phyloP scores from a whole-genome alignment of 805 yeast species.

The Kuraishia ogatae region DNA sequence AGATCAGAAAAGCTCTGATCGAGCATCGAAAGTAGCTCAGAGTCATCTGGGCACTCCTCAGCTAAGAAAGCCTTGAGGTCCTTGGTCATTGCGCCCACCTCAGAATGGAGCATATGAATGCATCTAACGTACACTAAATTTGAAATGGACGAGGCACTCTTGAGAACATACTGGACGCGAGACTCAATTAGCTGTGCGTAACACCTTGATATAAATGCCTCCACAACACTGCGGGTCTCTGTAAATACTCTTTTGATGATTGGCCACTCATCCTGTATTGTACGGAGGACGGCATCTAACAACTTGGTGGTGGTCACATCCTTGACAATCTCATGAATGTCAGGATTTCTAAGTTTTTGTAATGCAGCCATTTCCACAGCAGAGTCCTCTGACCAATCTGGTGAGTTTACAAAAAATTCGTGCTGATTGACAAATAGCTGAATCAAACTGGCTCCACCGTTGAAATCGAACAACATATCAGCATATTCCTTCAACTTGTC shows the following conservation, averaged over 20 bases:
- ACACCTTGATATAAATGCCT: constrained; percentile 63
- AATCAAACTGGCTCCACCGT: constrained; percentile 67
- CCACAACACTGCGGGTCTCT: constrained; percentile 55
- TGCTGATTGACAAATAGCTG: constrained; percentile 76
- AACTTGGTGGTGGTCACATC: constrained; percentile 44
- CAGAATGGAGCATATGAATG: constrained; percentile 55
- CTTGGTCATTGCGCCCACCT: constrained; percentile 51
- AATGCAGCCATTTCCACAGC: constrained; percentile 44
- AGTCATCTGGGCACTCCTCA: constrained; percentile 34
- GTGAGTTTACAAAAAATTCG: constrained; percentile 47
- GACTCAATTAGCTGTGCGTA: constrained; percentile 64
- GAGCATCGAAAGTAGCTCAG: constrained; percentile 37
- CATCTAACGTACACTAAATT: constrained; percentile 69
- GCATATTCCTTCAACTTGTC: constrained; percentile 72
- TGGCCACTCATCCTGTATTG: constrained; percentile 64
- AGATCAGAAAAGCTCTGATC: constrained; percentile 70
- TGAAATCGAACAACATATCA: constrained; percentile 65
- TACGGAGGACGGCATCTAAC: constrained; percentile 46
- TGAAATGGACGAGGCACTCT: constrained; percentile 53
- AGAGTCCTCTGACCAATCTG: constrained; percentile 28
- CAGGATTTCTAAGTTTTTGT: constrained; percentile 54
- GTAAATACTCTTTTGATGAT: constrained; percentile 68
- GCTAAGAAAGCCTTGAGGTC: constrained; percentile 55
- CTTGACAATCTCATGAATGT: constrained; percentile 33
- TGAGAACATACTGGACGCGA: constrained; percentile 48